phyloP scores from a whole-genome alignment of 352 stramenopile species.

The Pythium volutum region DNA sequence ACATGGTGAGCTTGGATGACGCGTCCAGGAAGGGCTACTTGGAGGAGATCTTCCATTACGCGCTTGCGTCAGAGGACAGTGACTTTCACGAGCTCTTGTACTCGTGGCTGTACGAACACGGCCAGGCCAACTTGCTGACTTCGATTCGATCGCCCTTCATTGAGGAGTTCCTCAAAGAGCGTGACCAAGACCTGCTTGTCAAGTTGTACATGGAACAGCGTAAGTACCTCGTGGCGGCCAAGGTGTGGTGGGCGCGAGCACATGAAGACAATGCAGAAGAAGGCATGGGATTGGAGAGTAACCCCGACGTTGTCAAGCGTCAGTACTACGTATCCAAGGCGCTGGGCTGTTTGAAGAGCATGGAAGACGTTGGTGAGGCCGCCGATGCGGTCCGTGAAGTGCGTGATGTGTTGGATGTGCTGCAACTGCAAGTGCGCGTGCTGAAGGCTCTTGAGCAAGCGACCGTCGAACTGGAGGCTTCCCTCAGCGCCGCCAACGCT shows the following conservation, averaged over 20 bases:
- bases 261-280: constrained; percentile 43
- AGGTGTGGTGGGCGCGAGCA: constrained; percentile 79
- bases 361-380: constrained; percentile 69
- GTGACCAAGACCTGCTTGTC: constrained; percentile 82
- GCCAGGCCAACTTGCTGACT: constrained; percentile 49
- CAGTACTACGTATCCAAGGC: constrained; percentile 84
- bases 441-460: constrained; percentile 72
- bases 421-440: constrained; percentile 81
- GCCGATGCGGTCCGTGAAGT: constrained; percentile 75
- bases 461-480: constrained; percentile 61
- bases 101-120: constrained; percentile 80
- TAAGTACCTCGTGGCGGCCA: constrained; percentile 79
- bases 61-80: constrained; percentile 65
- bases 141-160: constrained; percentile 73
- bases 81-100: constrained; percentile 80
- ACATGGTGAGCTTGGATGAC: constrained; percentile 74
- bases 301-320: constrained; percentile 75
- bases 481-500: constrained; percentile 23
- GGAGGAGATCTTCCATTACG: constrained; percentile 74
- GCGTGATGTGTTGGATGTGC: constrained; percentile 75
- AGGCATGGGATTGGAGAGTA: constrained; percentile 44
- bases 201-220: constrained; percentile 87
- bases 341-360: constrained; percentile 70
- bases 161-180: constrained; percentile 80
- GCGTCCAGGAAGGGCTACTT: constrained; percentile 60